phyloP scores from a whole-genome alignment of 2,329 filamentous ascomycete genomes.

The Venturia asperata region DNA sequence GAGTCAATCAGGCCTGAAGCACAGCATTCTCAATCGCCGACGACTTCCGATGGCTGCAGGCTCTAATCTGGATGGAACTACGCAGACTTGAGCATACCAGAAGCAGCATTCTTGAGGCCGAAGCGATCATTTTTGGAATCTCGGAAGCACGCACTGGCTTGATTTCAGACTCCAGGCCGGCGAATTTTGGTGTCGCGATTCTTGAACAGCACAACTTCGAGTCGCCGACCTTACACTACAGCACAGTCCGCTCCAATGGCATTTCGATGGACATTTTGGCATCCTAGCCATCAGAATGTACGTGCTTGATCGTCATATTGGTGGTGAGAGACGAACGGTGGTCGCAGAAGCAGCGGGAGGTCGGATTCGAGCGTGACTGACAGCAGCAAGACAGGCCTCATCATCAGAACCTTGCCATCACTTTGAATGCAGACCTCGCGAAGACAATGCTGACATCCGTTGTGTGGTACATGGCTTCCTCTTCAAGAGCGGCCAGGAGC shows the following conservation, averaged over 20 bases:
- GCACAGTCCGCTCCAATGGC: not conserved
- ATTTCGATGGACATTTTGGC: not conserved
- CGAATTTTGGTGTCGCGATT: not conserved
- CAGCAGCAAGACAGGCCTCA: not conserved
- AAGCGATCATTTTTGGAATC: no score
- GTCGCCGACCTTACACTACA: not conserved
- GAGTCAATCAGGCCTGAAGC: no score
- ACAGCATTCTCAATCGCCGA: not conserved
- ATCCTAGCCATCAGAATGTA: not conserved
- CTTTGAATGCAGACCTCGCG: not conserved
- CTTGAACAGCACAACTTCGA: not conserved
- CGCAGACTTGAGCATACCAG: not conserved
- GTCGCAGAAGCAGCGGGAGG: not conserved
- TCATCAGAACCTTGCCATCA: not conserved
- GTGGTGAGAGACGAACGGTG: not conserved
- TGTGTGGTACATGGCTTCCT: not conserved
- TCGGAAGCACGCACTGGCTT: no score
- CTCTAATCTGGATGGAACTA: not conserved
- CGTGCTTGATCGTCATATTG: not conserved
- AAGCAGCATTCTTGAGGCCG: not conserved
- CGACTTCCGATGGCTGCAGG: not conserved
- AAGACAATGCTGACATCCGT: not conserved
- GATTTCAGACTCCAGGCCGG: no score
- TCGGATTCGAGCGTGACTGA: not conserved
- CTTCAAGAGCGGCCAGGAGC: no score